Evolutionary conservation across 768 basidiomycete genomes (phyloP).

Genomic region (Terana coerulea): DNA sequence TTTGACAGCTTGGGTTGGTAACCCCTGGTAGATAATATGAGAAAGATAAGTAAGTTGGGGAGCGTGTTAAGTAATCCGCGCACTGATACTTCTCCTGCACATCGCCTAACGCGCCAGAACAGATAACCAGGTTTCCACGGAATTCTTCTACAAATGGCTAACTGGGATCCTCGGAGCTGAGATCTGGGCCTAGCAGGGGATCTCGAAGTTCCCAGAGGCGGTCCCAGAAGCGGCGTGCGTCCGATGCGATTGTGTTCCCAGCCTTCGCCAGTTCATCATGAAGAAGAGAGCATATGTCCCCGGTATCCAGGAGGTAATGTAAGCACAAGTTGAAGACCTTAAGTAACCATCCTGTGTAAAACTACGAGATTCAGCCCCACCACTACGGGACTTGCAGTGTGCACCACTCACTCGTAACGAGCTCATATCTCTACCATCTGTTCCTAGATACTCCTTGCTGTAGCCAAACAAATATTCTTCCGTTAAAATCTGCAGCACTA

Average conservation of each 20-base stretch:
- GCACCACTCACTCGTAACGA: not conserved
- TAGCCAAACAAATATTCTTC: not conserved
- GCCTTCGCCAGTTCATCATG: not conserved
- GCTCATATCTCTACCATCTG: not conserved
- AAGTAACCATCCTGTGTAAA: not conserved
- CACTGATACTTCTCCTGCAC: not conserved
- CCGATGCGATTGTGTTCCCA: too few species aligned
- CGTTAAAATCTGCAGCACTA: not conserved
- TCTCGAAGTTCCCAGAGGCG: not conserved
- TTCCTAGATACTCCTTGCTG: not conserved
- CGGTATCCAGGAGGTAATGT: not conserved
- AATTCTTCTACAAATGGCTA: not conserved
- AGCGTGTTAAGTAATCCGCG: not conserved
- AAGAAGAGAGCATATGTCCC: not conserved
- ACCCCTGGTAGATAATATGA: not conserved
- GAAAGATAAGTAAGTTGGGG: not conserved
- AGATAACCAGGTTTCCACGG: not conserved
- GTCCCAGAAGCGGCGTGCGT: not conserved
- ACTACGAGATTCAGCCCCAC: too few species aligned
- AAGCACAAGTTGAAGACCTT: not conserved
- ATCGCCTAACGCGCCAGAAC: not conserved
- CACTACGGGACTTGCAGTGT: not conserved
- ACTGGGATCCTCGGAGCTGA: not conserved
- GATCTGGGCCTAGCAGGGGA: not conserved
- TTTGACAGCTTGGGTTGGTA: not conserved